Conservation (phyloP, 2,329 filamentous ascomycete genomes). For the Stromatinia cepivora region DNA sequence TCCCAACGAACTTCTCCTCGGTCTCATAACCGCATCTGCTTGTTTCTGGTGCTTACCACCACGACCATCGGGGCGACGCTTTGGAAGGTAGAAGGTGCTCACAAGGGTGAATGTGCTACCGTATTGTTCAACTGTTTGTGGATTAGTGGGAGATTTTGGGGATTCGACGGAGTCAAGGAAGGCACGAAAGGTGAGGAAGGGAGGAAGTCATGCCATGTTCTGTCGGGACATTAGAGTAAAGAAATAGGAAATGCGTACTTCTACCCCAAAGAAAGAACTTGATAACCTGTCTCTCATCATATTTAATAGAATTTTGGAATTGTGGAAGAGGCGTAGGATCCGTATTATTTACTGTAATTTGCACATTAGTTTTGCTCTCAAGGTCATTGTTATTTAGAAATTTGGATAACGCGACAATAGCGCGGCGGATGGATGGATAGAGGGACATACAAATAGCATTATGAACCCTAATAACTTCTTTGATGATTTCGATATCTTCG, state of each 20-base stretch:
- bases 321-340: background rate
- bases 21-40: background rate
- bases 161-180: background rate
- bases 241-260: background rate
- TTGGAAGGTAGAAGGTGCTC: slow-evolving; percentile 1
- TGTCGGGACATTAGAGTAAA: background rate
- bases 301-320: background rate
- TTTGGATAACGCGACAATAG: background rate
- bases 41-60: background rate
- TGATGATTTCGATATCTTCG: slow-evolving; percentile 6
- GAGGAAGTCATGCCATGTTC: background rate
- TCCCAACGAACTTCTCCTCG: background rate
- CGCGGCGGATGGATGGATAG: background rate
- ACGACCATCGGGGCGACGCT: background rate
- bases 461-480: background rate
- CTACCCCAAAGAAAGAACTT: background rate
- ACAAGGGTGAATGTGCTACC: background rate
- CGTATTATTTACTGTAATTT: background rate
- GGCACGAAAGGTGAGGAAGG: too few species aligned
- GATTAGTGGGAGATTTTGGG: background rate
- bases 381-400: background rate
- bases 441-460: slow-evolving; percentile 9
- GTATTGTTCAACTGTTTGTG: background rate
- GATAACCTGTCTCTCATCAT: slow-evolving; percentile 2
- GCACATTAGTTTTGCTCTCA: background rate